phyloP scores from a whole-genome alignment of 2,329 filamentous ascomycete species.

The Chaetomiaceae sp. region DNA sequence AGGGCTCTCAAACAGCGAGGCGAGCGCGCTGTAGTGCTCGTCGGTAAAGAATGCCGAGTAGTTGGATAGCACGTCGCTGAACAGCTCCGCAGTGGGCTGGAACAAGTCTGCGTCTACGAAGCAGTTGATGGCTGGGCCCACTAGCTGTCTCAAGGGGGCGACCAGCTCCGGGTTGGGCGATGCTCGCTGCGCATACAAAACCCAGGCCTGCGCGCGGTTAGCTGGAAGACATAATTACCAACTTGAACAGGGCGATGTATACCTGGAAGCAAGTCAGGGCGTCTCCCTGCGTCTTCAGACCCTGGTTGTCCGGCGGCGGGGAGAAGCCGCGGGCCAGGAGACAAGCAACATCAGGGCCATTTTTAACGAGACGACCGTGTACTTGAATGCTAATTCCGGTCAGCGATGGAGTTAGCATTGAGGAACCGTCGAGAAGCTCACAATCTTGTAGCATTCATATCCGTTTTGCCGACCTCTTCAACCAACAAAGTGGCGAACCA shows the following conservation, averaged over 20 bases:
- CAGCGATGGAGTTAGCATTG: slow-evolving; percentile 18
- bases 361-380: slow-evolving; percentile 36
- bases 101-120: slow-evolving; percentile 54
- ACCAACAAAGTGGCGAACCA: slow-evolving; percentile 61
- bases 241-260: slow-evolving; percentile 26
- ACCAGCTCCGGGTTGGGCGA: slow-evolving; percentile 53
- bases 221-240: neutral
- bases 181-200: slow-evolving; percentile 63
- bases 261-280: slow-evolving; percentile 58
- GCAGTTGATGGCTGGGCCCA: slow-evolving; percentile 54
- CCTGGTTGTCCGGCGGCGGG: slow-evolving; percentile 18
- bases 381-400: slow-evolving; percentile 30
- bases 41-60: slow-evolving; percentile 57
- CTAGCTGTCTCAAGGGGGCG: slow-evolving; percentile 52
- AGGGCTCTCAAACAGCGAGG: slow-evolving; percentile 52
- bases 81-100: slow-evolving; percentile 54
- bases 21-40: slow-evolving; percentile 52
- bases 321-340: slow-evolving; percentile 37
- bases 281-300: slow-evolving; percentile 41
- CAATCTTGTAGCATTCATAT: slow-evolving; percentile 54
- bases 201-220: slow-evolving; percentile 53
- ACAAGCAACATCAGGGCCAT: slow-evolving; percentile 34
- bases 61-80: slow-evolving; percentile 59
- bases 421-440: slow-evolving; percentile 32
- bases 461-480: slow-evolving; percentile 62